phyloP scores from a whole-genome alignment of 768 basidiomycete species.

The Phanerochaete sordida region DNA sequence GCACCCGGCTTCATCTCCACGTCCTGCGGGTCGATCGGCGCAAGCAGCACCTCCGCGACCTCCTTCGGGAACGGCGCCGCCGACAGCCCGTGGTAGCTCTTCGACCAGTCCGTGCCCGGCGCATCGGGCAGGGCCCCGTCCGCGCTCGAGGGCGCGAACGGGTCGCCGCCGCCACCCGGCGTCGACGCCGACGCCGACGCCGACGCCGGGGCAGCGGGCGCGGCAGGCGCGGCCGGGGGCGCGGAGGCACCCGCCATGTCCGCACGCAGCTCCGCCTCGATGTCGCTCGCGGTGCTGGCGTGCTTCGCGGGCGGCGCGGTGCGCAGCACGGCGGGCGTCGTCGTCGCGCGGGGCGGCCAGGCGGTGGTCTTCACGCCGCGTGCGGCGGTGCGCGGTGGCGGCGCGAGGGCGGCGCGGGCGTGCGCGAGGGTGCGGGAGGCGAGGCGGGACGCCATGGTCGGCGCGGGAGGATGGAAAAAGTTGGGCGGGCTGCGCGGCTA shows the following conservation, averaged over 20 bases:
- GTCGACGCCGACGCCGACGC: not conserved
- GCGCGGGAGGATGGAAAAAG: not conserved
- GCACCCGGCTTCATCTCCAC: constrained; percentile 93
- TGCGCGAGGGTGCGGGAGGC: not conserved
- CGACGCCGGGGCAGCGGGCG: not conserved
- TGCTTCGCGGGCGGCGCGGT: not conserved
- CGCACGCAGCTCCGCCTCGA: not conserved
- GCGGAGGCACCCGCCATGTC: not conserved
- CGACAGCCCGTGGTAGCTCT: constrained; percentile 80
- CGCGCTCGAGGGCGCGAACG: too few relatives aligned
- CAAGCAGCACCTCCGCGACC: constrained; percentile 64
- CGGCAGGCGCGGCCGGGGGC: not conserved
- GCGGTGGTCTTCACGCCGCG: not conserved
- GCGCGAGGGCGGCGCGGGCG: not conserved
- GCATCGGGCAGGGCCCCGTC: not conserved
- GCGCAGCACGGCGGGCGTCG: not conserved
- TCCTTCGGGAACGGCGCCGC: constrained; percentile 75
- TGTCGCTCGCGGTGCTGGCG: not conserved
- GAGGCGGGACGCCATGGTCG: not conserved
- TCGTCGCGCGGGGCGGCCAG: not conserved
- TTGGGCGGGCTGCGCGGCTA: not conserved
- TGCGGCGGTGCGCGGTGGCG: not conserved
- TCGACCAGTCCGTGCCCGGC: constrained; percentile 80
- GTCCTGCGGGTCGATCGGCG: constrained; percentile 72
- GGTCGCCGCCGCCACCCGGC: not conserved